Evolutionary conservation across 23 red algal species (phyloP), one percentile per base, ranked within the genome.

Genomic region (Porphyridium purpureum): DNA sequence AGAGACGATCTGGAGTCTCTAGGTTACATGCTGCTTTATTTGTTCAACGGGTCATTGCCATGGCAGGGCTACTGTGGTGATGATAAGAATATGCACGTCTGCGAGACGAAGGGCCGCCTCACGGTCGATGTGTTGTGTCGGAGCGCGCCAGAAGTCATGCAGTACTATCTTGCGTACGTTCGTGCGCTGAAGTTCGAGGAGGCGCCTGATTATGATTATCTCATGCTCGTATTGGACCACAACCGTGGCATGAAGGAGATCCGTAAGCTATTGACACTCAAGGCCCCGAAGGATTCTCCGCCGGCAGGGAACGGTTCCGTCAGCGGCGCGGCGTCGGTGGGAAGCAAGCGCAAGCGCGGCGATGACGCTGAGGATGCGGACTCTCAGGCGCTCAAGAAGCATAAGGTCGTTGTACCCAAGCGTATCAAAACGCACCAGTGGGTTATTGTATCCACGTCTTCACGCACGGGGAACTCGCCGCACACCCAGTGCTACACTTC

Each of bases 81-180:
- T 44, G 80, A 98, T 58, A 86, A 98, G 75, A 98, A 98, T 50
- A 86, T 98, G 88, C 80, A 84, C 54, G 88, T 94, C 31, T 94
- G 88, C 52, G 88, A 94, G 55, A 73, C 72, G n/a, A 94, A 94
- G 47, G 88, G 88, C 14, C 57, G 80, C 24, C 60, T 94, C 11
- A 80, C 76, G 4, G 64, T 84, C 2, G 76, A 79, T 33, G 56
- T 70, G 28, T 84, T 94, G 60, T 94, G 88, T 47, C 63, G 80
- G 9, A 78, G 76, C 34, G 88, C 76, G 1, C 88, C 88, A 1
- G 88, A 94, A 27, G 78, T 79, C 34, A 57, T 94, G 7, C 88
- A 82, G 28, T 94, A 94, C 65, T 94, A 82, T 55, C 36, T 94
- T 11, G 88, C 88, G 15, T 94, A 94, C 50, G 88, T 94, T 30